Conservation (phyloP, 768 basidiomycete genomes). For the Tulasnella sp. region DNA sequence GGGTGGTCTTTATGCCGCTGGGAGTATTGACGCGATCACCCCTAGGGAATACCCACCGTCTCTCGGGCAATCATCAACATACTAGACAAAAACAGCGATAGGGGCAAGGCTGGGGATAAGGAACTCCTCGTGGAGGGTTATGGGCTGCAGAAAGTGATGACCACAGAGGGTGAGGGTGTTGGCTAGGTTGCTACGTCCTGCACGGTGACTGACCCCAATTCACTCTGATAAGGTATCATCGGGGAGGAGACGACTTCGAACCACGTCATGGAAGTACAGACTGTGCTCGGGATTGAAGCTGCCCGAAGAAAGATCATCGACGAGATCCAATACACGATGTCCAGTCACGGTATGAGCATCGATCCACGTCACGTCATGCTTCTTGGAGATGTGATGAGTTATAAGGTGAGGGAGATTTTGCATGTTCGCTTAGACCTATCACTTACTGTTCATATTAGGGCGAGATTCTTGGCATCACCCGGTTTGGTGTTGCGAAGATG, state of each 20-base stretch:
- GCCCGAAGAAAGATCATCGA: constrained; percentile 89
- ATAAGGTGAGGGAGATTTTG: constrained; percentile 51
- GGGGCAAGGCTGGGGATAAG: constrained; percentile 77
- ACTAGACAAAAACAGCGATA: constrained; percentile 70
- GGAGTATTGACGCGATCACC: neutral
- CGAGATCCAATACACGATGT: constrained; percentile 96
- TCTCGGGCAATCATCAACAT: constrained; percentile 93
- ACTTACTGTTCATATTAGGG: constrained; percentile 39
- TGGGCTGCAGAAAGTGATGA: constrained; percentile 94
- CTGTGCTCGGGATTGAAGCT: constrained; percentile 97
- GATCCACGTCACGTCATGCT: constrained; percentile 98
- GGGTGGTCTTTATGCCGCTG: neutral
- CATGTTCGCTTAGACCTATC: too few relatives aligned
- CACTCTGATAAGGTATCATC: constrained; percentile 86
- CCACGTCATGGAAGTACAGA: constrained; percentile 90
- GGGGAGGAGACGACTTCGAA: constrained; percentile 90
- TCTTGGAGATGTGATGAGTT: constrained; percentile 95
- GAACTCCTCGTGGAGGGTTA: constrained; percentile 95
- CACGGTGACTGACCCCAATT: too few relatives aligned
- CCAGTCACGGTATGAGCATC: constrained; percentile 93
- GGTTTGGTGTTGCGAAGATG: constrained; percentile 99
- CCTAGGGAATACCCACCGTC: constrained; percentile 71
- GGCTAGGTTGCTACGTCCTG: neutral
- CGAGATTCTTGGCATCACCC: constrained; percentile 94
- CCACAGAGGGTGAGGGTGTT: constrained; percentile 64